A percentile compares a stretch with the other conserved stretches of the same genome.
These are phyloP conservation scores for Monilinia fructicola DNA, from an alignment of 2,329 filamentous ascomycete genomes.

Conservation along the genomic window DNA sequence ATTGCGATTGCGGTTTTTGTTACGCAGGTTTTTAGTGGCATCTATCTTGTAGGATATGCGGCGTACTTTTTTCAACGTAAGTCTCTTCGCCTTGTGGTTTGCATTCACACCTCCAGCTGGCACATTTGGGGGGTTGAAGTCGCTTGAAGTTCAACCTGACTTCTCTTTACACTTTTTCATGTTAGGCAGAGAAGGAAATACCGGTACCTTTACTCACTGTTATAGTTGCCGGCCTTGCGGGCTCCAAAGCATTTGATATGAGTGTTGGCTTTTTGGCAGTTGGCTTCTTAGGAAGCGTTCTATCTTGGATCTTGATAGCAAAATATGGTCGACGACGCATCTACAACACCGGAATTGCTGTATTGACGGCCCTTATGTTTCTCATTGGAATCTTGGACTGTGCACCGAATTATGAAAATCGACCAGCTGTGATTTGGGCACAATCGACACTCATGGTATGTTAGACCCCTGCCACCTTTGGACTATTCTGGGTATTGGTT, in stretches of 20 bases:
- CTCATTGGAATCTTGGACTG: constrained; percentile 43
- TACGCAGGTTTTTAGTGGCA: constrained; percentile 61
- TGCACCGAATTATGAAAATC: constrained; percentile 39
- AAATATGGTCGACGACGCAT: constrained; percentile 62
- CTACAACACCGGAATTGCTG: constrained; percentile 57
- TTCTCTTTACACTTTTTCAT: neutral
- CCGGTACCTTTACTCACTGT: neutral
- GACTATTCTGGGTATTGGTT: neutral
- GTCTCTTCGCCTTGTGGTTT: constrained; percentile 4
- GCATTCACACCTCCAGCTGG: neutral
- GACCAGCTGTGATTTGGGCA: constrained; percentile 30
- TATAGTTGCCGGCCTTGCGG: constrained; percentile 56
- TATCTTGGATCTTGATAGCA: constrained; percentile 64
- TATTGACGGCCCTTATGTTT: constrained; percentile 55
- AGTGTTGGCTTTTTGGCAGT: constrained; percentile 63
- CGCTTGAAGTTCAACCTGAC: neutral
- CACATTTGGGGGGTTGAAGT: neutral
- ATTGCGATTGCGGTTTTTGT: constrained; percentile 56
- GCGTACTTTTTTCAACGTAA: constrained; percentile 55
- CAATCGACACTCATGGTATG: constrained; percentile 30
- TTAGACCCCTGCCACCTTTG: constrained; percentile 41
- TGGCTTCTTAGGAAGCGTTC: constrained; percentile 59
- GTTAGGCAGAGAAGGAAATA: neutral
- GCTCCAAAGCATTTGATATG: constrained; percentile 57
- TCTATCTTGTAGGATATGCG: constrained; percentile 62